Evolutionary conservation across 345 rosid species (phyloP).

Genomic region (Syzygium aqueum): DNA sequence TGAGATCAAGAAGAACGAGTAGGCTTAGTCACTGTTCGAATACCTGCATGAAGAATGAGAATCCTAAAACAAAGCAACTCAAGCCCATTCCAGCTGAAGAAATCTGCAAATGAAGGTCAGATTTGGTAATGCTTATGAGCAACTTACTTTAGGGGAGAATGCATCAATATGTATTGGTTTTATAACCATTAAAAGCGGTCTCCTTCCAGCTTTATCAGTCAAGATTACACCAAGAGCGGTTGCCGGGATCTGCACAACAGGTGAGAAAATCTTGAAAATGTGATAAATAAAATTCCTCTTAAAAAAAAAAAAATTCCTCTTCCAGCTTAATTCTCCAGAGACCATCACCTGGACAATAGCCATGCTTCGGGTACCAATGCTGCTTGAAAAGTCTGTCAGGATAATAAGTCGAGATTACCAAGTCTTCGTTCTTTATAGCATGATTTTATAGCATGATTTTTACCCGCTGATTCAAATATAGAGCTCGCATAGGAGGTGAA

Average conservation of each 20-base stretch:
- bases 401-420: background rate
- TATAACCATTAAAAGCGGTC: background rate
- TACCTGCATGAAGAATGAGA: constrained; percentile 2
- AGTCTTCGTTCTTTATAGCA: background rate
- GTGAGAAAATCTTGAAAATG: background rate
- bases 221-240: background rate
- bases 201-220: constrained; percentile 22
- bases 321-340: background rate
- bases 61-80: background rate
- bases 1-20: background rate
- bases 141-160: background rate
- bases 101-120: background rate
- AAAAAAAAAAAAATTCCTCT: no score
- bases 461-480: constrained; percentile 43
- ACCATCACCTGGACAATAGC: constrained; percentile 5
- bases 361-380: constrained; percentile 4
- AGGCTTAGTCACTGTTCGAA: background rate
- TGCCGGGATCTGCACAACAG: constrained; percentile 10
- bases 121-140: background rate
- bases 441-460: background rate
- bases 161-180: background rate
- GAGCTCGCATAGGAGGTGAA: constrained; percentile 37
- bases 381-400: constrained; percentile 1
- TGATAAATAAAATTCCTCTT: background rate
- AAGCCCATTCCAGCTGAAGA: background rate